Evolutionary conservation across 2,329 filamentous ascomycete species (phyloP).

Genomic region (Hypoxylon sp.): DNA sequence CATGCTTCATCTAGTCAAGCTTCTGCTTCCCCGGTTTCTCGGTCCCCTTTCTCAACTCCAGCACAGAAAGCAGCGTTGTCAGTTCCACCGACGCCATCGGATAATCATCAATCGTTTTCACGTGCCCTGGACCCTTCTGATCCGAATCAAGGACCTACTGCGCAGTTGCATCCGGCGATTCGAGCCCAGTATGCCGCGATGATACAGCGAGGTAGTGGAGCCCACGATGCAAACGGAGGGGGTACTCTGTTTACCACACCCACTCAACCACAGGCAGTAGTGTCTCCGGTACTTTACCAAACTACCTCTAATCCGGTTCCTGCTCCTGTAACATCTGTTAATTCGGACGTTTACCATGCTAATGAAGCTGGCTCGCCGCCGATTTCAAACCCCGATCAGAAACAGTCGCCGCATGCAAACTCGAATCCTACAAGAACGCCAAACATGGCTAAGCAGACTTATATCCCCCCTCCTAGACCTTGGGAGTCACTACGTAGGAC

Average conservation of each 20-base stretch:
- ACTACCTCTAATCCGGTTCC: too few relatives aligned
- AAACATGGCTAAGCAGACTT: slow-evolving; percentile 38
- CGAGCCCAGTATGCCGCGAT: slow-evolving; percentile 45
- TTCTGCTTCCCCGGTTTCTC: not conserved
- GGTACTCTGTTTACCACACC: slow-evolving; percentile 1
- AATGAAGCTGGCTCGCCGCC: slow-evolving; percentile 1
- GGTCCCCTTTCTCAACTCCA: slow-evolving; percentile 2
- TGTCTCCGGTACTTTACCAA: slow-evolving; percentile 1
- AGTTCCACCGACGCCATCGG: slow-evolving; percentile 5
- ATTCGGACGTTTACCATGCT: slow-evolving; percentile 18
- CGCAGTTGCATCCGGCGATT: slow-evolving; percentile 46
- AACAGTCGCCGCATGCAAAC: slow-evolving; percentile 1
- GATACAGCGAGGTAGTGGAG: slow-evolving; percentile 38
- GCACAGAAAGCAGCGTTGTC: slow-evolving; percentile 12
- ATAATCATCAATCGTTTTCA: slow-evolving; percentile 5
- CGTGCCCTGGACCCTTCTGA: slow-evolving; percentile 22
- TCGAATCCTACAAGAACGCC: slow-evolving; percentile 19
- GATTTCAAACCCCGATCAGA: slow-evolving; percentile 1
- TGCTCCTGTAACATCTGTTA: too few relatives aligned
- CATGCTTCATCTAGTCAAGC: slow-evolving; percentile 2
- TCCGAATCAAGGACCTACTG: slow-evolving; percentile 16
- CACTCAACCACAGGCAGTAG: not conserved
- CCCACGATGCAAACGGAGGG: not conserved
- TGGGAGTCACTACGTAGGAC: slow-evolving; percentile 45
- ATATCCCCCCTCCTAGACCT: slow-evolving; percentile 45